Base-by-base conservation (phyloP, 148 eudicot genomes). In the Amaranthus palmeri region DNA sequence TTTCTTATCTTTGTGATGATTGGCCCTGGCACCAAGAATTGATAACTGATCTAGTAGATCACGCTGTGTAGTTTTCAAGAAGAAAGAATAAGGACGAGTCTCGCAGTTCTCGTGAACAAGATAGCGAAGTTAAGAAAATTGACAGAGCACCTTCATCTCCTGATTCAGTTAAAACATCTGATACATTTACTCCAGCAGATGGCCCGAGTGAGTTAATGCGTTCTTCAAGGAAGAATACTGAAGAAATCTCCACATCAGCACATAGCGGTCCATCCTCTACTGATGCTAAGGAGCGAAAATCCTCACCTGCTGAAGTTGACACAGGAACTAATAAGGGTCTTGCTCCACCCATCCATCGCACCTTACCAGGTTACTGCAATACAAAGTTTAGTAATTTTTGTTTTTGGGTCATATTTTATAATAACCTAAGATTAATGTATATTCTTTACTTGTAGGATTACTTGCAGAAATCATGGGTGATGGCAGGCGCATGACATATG, bases 401-500 rank as follows among this genome's bases (percentile, higher is more conserved):
- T 17, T 44, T 69, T 66, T 67, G 25, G 40, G 47, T 53, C 12
- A 8, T 46, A 55, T 46, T 6, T 10, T 8, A 8, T 43, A 40
- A 25, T 1, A 7, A 8, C 5, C 12, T 70, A 3, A 49, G 8
- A 4, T 61, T 61, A 8, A 54, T 36, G 51, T 7, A 52, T 4
- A 61, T 54, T 69, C 18, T 25, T 52, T 61, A 53, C 72, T 43
- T 76, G 9, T 72, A 95, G 99, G 88, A 64, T 86, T 95, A 77
- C 85, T 95, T 81, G 91, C 97, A 71, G 93, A 89, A 71, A 95
- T 95, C 74, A 91, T 95, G 99, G 87, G 92, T 72, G 80, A 88
- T 74, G 98, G 98, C 64, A 77, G 83, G 76, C 87, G 93, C 52
- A 91, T 91, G 93, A 82, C 93, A 3, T 88, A 88, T 83, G 97